Evolutionary conservation across 2,329 filamentous ascomycete genomes (phyloP), one percentile per base, ranked within the genome.

Genomic region (Ascochyta viciae-villosae): DNA sequence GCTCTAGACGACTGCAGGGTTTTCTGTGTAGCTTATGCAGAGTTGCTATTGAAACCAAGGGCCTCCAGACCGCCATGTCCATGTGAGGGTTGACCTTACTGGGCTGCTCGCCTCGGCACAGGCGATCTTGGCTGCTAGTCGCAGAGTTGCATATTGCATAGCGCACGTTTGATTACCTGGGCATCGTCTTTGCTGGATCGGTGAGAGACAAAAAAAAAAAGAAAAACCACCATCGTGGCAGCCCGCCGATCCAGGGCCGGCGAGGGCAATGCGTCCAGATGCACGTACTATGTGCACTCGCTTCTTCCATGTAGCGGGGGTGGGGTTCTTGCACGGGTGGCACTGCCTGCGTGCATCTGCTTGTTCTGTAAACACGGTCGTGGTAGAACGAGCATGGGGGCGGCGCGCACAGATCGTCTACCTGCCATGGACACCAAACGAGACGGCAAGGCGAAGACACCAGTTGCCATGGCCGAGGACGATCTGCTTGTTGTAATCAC

Each of bases 401-500:
- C 19, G 19, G 34, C 19, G 19, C 40, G 39, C 44, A 45, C 43
- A 35, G 50, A 29, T 23, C 37, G 22, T n/a, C 50, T 29, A 15
- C 34, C 12, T 37, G 34, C 13, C 15, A 43, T 19, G 26, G 13
- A n/a, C 19, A 19, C 19, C 19, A 19, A 19, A 19, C 19, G 19
- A 19, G 19, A 48, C 24, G 38, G 29, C 38, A 23, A 31, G 19
- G 51, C 40, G 27, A 50, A 42, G 42, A 26, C 24, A 19, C 24
- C 10, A n/a, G 10, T 46, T n/a, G 47, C 47, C 46, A 33, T 37
- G 24, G 53, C 41, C 46, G 41, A 56, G 53, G 19, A 29, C 34
- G 42, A 56, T 51, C 42, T 51, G 38, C 53, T 3, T 34, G 16
- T n/a, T 15, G 38, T n/a, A 51, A 47, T 56, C 53, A 48, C 48